A percentile compares a stretch with the other conserved stretches of the same genome.
Evolutionary conservation across 495 filamentous ascomycete species (phyloP).

Genomic region (Parathielavia hyrcaniae): DNA sequence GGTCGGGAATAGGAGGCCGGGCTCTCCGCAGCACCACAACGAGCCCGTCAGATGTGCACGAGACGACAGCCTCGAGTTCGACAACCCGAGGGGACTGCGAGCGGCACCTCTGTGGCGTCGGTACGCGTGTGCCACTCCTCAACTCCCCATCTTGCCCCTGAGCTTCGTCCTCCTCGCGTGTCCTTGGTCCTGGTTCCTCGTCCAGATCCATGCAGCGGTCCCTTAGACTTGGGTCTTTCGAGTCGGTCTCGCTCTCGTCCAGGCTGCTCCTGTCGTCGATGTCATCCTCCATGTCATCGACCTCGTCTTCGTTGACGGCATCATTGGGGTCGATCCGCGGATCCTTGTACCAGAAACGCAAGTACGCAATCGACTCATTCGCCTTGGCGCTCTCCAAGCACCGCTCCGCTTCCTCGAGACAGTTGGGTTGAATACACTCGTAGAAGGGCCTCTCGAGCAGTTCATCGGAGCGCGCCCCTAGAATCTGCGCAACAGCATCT

Average conservation of each 20-base stretch:
- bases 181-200: neutral
- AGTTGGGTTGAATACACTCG: slow-evolving; percentile 72
- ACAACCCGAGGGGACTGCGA: slow-evolving; percentile 27
- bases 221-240: slow-evolving; percentile 16
- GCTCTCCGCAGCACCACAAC: slow-evolving; percentile 78
- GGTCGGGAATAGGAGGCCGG: slow-evolving; percentile 59
- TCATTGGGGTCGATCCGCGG: slow-evolving; percentile 46
- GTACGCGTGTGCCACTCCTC: neutral
- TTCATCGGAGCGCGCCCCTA: slow-evolving; percentile 61
- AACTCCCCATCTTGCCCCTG: too few species aligned
- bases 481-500: slow-evolving; percentile 61
- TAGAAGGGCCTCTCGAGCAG: slow-evolving; percentile 71
- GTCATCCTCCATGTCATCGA: slow-evolving; percentile 28
- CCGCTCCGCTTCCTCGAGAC: slow-evolving; percentile 64
- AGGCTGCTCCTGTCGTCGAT: slow-evolving; percentile 27
- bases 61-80: slow-evolving; percentile 82
- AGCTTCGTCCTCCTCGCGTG: neutral
- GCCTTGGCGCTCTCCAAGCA: slow-evolving; percentile 80
- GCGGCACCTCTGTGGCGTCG: slow-evolving; percentile 25
- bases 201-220: slow-evolving; percentile 36
- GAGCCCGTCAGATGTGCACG: slow-evolving; percentile 82
- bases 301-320: slow-evolving; percentile 33
- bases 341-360: slow-evolving; percentile 83
- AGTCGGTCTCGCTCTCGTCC: slow-evolving; percentile 7
- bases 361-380: slow-evolving; percentile 90